phyloP scores from a whole-genome alignment of 495 filamentous ascomycete species.

The Penicillium manginii region DNA sequence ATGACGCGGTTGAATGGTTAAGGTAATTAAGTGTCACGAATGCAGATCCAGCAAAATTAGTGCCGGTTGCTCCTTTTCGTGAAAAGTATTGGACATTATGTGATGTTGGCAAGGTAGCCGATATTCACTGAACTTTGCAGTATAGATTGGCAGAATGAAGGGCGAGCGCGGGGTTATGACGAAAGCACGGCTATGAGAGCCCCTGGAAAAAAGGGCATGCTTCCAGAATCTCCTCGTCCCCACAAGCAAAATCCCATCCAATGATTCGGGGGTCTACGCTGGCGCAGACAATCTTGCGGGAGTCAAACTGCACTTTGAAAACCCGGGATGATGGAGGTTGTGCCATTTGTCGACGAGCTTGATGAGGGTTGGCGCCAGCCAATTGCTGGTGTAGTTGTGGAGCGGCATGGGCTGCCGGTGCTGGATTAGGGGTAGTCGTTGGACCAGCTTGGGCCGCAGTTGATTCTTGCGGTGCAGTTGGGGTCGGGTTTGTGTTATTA shows the following conservation, averaged over 20 bases:
- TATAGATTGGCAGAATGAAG: not conserved
- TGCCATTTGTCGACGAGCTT: conserved; percentile 1
- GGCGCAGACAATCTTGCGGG: conserved; percentile 91
- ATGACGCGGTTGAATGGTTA: not conserved
- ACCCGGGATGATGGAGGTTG: conserved; percentile 61
- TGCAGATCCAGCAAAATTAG: not conserved
- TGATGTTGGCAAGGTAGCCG: not conserved
- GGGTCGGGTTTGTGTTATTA: conserved; percentile 7
- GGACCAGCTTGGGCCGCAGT: not conserved
- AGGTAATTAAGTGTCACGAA: not conserved
- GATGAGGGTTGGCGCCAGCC: conserved; percentile 16
- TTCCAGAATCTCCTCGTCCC: conserved; percentile 81
- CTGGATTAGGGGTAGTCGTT: conserved; percentile 4
- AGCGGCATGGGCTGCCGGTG: not conserved
- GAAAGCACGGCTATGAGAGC: conserved; percentile 25
- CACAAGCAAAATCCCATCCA: conserved; percentile 96
- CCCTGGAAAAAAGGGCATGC: conserved; percentile 74
- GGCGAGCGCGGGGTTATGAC: not conserved
- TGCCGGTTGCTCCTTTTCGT: conserved; percentile 3
- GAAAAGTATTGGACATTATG: not conserved
- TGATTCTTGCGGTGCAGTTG: not conserved
- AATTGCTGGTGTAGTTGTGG: conserved; percentile 13
- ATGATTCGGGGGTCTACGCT: conserved; percentile 89
- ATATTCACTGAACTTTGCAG: not conserved
- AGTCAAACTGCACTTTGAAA: conserved; percentile 98